Base-by-base conservation (phyloP, 1,284 basidiomycete species). In the Rhodotorula sp. region DNA sequence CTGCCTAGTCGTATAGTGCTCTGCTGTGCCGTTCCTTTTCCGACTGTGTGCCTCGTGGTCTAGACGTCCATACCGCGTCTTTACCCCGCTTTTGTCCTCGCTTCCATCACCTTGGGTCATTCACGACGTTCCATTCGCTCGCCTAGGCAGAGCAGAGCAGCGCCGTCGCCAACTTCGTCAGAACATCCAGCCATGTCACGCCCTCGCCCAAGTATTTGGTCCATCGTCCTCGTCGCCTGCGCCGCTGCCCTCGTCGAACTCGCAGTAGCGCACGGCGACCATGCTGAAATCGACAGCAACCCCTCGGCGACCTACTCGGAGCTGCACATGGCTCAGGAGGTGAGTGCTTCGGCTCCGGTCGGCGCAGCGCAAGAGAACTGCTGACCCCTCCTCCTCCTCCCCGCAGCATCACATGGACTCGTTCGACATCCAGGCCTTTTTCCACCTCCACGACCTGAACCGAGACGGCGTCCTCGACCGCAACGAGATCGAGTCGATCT, bases 401-500 rank as follows among this genome's bases (percentile, higher is more conserved):
- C 6, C 21, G n/a, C 68, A 76, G 74, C 77, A 77, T 64, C 77
- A 77, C 58, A 73, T 77, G 68, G 77, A 77, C 55, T 70, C 62
- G n/a, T 76, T 76, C 60, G 70, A 71, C 61, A 68, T 74, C 26
- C 72, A 76, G 61, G 74, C 78, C 57, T 79, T 79, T 74, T 79
- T 79, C 70, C 75, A 78, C 67, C 64, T 79, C 26, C 78, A 79
- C 64, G 78, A 79, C 71, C 70, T 79, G 19, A 77, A 79, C 66
- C 70, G 76, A 62, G 79, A 97, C 67, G 80, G 80, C 47, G 75
- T 83, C 49, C 78, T 82, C 34, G 81, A 83, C 71, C 78, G 79
- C 31, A 72, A 79, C 68, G 82, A 83, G 75, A 79, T 83, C 63
- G 81, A 82, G 69, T 81, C 82, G 52, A 81, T 83, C 70, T 83